These are phyloP conservation scores for Phytopythium delawarense DNA, from an alignment of 352 stramenopile species.

Conservation along the genomic window DNA sequence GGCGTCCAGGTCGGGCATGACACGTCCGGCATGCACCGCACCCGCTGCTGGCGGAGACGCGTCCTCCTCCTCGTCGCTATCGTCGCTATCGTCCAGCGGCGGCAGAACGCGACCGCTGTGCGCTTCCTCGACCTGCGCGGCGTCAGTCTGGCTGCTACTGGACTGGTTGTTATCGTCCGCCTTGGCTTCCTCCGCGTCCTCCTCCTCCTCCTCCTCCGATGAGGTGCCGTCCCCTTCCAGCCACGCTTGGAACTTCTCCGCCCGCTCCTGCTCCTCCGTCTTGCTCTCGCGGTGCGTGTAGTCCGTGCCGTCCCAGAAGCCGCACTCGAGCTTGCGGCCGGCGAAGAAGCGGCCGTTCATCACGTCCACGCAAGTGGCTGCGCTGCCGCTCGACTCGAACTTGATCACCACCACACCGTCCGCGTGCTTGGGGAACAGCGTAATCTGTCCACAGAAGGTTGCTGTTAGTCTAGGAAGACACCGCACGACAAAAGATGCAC, in stretches of 20 bases:
- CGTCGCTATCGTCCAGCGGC: slow-evolving; percentile 18
- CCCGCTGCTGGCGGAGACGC: slow-evolving; percentile 1
- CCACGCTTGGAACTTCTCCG: slow-evolving; percentile 94
- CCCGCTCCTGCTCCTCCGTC: slow-evolving; percentile 76
- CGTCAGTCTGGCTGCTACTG: not conserved
- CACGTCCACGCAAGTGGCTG: slow-evolving; percentile 82
- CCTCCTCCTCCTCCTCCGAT: slow-evolving; percentile 28
- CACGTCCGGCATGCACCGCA: slow-evolving; percentile 44
- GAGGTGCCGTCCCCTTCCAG: slow-evolving; percentile 82
- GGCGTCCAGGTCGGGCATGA: slow-evolving; percentile 52
- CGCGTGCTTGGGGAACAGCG: slow-evolving; percentile 92
- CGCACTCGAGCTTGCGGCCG: slow-evolving; percentile 80
- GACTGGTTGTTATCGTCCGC: not conserved
- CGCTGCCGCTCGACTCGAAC: slow-evolving; percentile 83
- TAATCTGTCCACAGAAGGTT: slow-evolving; percentile 86
- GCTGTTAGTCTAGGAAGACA: not conserved
- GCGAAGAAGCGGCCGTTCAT: slow-evolving; percentile 90
- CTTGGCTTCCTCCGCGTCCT: slow-evolving; percentile 20
- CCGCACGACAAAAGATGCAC: not conserved
- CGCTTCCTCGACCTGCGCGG: slow-evolving; percentile 5
- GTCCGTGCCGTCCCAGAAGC: slow-evolving; percentile 95
- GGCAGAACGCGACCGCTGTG: slow-evolving; percentile 25
- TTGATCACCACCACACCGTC: slow-evolving; percentile 95
- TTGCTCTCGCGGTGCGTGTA: slow-evolving; percentile 87
- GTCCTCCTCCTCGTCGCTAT: slow-evolving; percentile 17